These are phyloP conservation scores for Neonectria sp. DNA, from an alignment of 2,329 filamentous ascomycete species.

Conservation along the genomic window DNA sequence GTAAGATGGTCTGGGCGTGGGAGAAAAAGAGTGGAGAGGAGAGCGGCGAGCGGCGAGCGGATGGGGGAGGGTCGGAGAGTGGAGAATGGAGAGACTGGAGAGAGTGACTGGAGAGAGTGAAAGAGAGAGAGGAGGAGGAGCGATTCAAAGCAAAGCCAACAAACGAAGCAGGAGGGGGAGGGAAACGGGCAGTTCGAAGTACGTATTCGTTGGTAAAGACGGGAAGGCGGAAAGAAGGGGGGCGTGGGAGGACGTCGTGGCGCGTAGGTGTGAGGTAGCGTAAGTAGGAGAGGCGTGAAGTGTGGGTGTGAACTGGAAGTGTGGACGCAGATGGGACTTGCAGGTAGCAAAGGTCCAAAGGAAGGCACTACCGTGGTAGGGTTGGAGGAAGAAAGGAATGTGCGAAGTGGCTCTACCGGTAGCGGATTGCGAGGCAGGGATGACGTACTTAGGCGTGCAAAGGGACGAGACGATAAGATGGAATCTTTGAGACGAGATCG, in stretches of 20 bases:
- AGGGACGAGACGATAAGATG: not conserved
- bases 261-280: slow-evolving; percentile 9
- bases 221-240: not conserved
- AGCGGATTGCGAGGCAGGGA: slow-evolving; percentile 3
- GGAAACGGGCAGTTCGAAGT: not conserved
- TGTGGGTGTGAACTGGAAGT: not conserved
- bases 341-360: not conserved
- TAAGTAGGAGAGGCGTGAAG: not conserved
- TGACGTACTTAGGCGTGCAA: slow-evolving; percentile 8
- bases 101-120: not conserved
- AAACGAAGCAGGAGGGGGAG: no score
- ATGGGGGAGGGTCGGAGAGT: not conserved
- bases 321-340: not conserved
- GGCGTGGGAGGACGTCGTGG: slow-evolving; percentile 3
- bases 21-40: slow-evolving; percentile 2
- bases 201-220: not conserved
- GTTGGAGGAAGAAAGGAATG: no score
- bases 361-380: not conserved
- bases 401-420: not conserved
- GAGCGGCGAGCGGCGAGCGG: not conserved
- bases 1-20: slow-evolving; percentile 21
- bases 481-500: slow-evolving; percentile 1
- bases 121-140: not conserved
- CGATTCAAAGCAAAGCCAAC: not conserved
- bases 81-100: not conserved